These are phyloP conservation scores for Stellera chamaejasme DNA, from an alignment of 345 rosid species.

Conservation along the genomic window DNA sequence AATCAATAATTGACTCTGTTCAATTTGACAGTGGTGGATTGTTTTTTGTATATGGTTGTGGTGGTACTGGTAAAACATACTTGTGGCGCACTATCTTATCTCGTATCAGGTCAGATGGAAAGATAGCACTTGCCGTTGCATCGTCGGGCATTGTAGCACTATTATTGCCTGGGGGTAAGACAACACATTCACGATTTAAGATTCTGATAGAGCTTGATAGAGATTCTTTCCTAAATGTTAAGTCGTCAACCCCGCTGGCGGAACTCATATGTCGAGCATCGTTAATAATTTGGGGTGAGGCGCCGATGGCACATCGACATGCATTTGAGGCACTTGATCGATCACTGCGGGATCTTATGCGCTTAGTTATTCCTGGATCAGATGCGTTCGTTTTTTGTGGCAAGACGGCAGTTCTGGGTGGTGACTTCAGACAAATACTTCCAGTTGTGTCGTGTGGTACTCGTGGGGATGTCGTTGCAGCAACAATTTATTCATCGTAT, in stretches of 20 bases:
- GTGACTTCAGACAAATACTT: too few species aligned
- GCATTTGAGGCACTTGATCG: not conserved
- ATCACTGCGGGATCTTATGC: not conserved
- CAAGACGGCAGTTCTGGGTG: not conserved
- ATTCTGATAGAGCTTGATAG: not conserved
- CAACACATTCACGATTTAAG: not conserved
- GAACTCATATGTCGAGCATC: not conserved
- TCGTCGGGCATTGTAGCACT: not conserved
- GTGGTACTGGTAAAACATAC: not conserved
- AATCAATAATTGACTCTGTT: too few species aligned
- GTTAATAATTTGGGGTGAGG: not conserved
- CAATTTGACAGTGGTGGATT: too few species aligned
- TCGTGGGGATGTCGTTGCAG: too few species aligned
- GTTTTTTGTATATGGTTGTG: too few species aligned
- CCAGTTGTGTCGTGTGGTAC: too few species aligned
- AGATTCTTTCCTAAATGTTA: not conserved
- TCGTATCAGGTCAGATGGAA: not conserved
- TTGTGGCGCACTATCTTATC: not conserved
- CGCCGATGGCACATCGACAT: not conserved
- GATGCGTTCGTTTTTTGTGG: not conserved
- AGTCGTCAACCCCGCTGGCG: not conserved
- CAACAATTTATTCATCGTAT: too few species aligned
- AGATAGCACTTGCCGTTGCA: not conserved
- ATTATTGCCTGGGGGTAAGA: not conserved
- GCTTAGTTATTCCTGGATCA: not conserved